A percentile compares a stretch with the other conserved stretches of the same genome.
Evolutionary conservation across 1,139 yeast species (phyloP).

Genomic region (Pichia sp.): DNA sequence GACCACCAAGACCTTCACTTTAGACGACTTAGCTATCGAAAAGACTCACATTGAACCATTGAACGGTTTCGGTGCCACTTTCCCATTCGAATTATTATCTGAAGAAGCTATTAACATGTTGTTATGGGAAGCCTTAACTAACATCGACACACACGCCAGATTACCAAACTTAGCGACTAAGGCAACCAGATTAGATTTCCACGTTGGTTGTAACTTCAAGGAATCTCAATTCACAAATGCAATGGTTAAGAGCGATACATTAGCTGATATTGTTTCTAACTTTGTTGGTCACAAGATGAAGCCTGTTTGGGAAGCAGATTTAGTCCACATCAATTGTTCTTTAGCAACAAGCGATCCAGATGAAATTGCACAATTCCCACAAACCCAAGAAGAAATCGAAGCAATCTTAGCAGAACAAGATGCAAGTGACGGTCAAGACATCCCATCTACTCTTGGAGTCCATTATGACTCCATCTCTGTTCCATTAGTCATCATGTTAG

Average conservation of each 20-base stretch:
- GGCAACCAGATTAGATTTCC: slow-evolving; percentile 34
- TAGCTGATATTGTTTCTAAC: slow-evolving; percentile 29
- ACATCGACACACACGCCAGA: slow-evolving; percentile 32
- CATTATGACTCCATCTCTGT: slow-evolving; percentile 37
- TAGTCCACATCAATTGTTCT: slow-evolving; percentile 36
- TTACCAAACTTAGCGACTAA: slow-evolving; percentile 33
- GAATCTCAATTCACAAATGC: slow-evolving; percentile 34
- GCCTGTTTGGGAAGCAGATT: slow-evolving; percentile 34
- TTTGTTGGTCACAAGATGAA: slow-evolving; percentile 31
- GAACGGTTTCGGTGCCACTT: slow-evolving; percentile 34
- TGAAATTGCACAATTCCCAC: slow-evolving; percentile 18
- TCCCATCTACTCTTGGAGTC: slow-evolving; percentile 33
- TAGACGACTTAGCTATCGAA: slow-evolving; percentile 32
- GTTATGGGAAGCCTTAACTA: slow-evolving; percentile 36
- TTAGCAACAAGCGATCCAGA: slow-evolving; percentile 28
- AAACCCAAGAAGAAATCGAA: slow-evolving; percentile 22
- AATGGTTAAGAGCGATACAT: slow-evolving; percentile 28
- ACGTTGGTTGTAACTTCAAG: slow-evolving; percentile 34
- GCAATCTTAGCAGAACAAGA: slow-evolving; percentile 17
- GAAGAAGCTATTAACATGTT: slow-evolving; percentile 37
- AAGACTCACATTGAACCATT: slow-evolving; percentile 34
- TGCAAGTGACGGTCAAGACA: slow-evolving; percentile 24
- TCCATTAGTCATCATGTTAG: slow-evolving; percentile 37
- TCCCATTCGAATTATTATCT: slow-evolving; percentile 36
- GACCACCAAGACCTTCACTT: slow-evolving; percentile 28